phyloP scores from a whole-genome alignment of 1,284 basidiomycete genomes.

The Fistulina hepatica region DNA sequence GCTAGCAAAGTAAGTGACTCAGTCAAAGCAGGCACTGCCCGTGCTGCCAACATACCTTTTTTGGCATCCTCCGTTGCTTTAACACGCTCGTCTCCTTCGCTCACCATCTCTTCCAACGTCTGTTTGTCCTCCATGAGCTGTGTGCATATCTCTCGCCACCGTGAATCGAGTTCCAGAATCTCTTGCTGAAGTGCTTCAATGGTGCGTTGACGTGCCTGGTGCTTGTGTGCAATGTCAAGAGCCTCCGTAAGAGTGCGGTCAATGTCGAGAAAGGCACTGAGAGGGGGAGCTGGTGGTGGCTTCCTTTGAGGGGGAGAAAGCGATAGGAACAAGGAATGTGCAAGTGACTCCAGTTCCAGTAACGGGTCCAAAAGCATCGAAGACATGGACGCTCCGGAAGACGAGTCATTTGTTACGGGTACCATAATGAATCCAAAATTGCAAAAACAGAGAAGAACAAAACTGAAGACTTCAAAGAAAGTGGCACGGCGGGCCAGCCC shows the following conservation, averaged over 20 bases:
- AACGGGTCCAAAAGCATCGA: conserved; percentile 53
- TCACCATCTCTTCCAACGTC: conserved; percentile 55
- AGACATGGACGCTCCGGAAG: conserved; percentile 47
- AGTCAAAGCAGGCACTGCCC: conserved; percentile 2
- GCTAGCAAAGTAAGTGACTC: conserved; percentile 28
- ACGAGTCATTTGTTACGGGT: no score
- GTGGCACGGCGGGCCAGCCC: no score
- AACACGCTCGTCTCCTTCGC: conserved; percentile 59
- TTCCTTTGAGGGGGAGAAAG: conserved; percentile 53
- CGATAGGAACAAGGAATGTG: conserved; percentile 60
- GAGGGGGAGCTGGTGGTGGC: conserved; percentile 50
- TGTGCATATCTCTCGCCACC: conserved; percentile 54
- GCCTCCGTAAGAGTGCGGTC: conserved; percentile 54
- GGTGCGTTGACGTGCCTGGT: conserved; percentile 62
- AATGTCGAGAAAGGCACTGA: conserved; percentile 45
- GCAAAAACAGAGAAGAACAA: no score
- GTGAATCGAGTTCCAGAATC: conserved; percentile 50
- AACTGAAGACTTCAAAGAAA: no score
- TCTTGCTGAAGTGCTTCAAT: conserved; percentile 62
- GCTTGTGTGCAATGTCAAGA: conserved; percentile 52
- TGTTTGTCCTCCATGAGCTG: conserved; percentile 53
- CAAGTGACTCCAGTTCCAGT: conserved; percentile 48
- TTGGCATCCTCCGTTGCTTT: conserved; percentile 60
- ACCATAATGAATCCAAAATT: no score
- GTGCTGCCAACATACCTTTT: conserved; percentile 39